Evolutionary conservation across 805 yeast genomes (phyloP).

Genomic region (Candida coleopterorum): DNA sequence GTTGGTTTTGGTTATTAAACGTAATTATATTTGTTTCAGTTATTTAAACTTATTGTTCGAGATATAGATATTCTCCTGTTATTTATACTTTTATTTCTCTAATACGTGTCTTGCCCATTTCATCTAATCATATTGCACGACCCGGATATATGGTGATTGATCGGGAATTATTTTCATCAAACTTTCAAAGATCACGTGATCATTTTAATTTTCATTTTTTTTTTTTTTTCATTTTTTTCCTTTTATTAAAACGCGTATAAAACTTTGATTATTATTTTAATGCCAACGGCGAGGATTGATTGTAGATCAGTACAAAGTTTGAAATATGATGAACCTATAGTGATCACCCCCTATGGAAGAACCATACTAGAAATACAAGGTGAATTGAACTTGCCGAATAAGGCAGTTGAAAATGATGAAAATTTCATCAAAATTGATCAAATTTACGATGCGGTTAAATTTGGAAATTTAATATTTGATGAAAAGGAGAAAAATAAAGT

Average conservation of each 20-base stretch:
- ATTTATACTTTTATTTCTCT: too few species aligned
- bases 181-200: too few species aligned
- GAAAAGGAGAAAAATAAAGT: constrained; percentile 38
- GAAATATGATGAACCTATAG: constrained; percentile 13
- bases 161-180: too few species aligned
- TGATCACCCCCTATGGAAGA: constrained; percentile 55
- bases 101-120: too few species aligned
- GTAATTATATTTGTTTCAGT: too few species aligned
- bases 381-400: constrained; percentile 47
- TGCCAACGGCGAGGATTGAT: constrained; percentile 19
- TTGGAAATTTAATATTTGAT: constrained; percentile 47
- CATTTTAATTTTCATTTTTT: too few species aligned
- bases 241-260: constrained; percentile 4
- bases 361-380: constrained; percentile 71
- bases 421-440: constrained; percentile 32
- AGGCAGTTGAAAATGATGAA: constrained; percentile 17
- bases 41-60: too few species aligned
- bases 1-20: too few species aligned
- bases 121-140: too few species aligned
- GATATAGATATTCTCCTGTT: too few species aligned
- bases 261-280: constrained; percentile 4
- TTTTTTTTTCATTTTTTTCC: too few species aligned
- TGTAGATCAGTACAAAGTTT: constrained; percentile 10
- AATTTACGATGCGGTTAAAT: constrained; percentile 42
- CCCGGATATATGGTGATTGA: too few species aligned